A percentile compares a stretch with the other conserved stretches of the same genome.
Evolutionary conservation across 805 yeast genomes (phyloP).

Genomic region (Wickerhamomyces bisporus): DNA sequence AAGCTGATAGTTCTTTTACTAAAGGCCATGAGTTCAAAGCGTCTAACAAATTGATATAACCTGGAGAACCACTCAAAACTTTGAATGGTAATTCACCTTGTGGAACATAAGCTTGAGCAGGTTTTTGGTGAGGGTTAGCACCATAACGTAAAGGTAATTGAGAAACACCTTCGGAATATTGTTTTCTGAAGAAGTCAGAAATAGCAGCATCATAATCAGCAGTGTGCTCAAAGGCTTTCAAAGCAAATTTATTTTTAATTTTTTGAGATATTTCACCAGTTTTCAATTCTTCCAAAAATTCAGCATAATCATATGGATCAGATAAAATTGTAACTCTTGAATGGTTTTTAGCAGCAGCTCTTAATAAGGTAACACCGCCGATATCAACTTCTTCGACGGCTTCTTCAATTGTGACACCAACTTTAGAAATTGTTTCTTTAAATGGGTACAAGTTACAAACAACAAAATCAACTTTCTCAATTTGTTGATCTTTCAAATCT

Average conservation of each 20-base stretch:
- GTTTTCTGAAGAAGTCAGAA: conserved; percentile 95
- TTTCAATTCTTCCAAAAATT: conserved; percentile 72
- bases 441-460: conserved; percentile 98
- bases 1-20: conserved; percentile 92
- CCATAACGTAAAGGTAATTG: conserved; percentile 97
- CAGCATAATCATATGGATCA: conserved; percentile 91
- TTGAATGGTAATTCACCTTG: conserved; percentile 90
- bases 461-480: conserved; percentile 93
- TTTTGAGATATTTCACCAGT: conserved; percentile 65
- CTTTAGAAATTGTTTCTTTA: conserved; percentile 94
- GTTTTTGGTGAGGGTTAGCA: conserved; percentile 98
- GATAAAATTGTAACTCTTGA: conserved; percentile 91
- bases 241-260: conserved; percentile 78
- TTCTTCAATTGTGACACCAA: conserved; percentile 91
- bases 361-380: conserved; percentile 93
- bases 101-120: conserved; percentile 92
- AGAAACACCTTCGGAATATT: conserved; percentile 82
- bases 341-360: conserved; percentile 99
- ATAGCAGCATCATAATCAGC: conserved; percentile 96
- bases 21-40: conserved; percentile 98
- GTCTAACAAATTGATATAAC: conserved; percentile 93
- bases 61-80: conserved; percentile 93
- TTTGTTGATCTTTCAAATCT: conserved; percentile 83
- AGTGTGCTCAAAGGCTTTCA: conserved; percentile 97
- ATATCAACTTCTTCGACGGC: conserved; percentile 98